Base-by-base conservation (phyloP, 306 rosid genomes). In the Prunus persica region DNA sequence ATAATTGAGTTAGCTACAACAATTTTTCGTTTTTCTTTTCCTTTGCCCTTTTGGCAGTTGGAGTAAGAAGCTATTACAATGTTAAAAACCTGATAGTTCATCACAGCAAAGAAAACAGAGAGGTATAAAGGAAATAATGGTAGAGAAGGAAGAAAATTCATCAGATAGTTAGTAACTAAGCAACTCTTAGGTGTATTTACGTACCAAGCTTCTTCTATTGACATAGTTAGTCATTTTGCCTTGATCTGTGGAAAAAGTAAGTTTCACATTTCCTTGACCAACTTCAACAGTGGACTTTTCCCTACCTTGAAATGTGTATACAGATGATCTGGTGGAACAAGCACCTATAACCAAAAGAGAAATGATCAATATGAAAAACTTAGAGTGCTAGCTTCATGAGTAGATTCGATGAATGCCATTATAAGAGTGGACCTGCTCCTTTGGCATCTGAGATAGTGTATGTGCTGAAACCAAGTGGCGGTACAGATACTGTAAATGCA, bases 391-490 rank as follows among this genome's bases (percentile, higher is more conserved):
- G 41, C 74, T 73, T 22, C 60, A 71, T 80, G 72, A 84, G 43
- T 60, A 65, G 77, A 62, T 45, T 34, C 50, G 38, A 43, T n/a
- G n/a, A 50, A 27, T 15, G 46, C 57, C 65, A 71, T 20, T 67
- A 25, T 58, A 61, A 10, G 19, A 79, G 55, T 52, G 43, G 34
- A 87, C 90, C 90, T 82, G 79, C 69, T 50, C 50, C 76, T 78
- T 69, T 75, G 70, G 84, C 61, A 57, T 11, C 61, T 19, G 87
- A 84, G 83, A 87, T 72, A 27, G 83, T 76, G 71, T 84, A 87
- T 28, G 83, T 79, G 83, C 82, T 84, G 85, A 84, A 87, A 76
- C 91, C 91, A 60, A 87, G 82, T 75, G 91, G 88, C 6, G 88
- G 88, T 41, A 84, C 78, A 11, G 88, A 79, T 41, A 84, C 91